These are phyloP conservation scores for Ogataea philodendri DNA, from an alignment of 805 yeast species.

Conservation along the genomic window DNA sequence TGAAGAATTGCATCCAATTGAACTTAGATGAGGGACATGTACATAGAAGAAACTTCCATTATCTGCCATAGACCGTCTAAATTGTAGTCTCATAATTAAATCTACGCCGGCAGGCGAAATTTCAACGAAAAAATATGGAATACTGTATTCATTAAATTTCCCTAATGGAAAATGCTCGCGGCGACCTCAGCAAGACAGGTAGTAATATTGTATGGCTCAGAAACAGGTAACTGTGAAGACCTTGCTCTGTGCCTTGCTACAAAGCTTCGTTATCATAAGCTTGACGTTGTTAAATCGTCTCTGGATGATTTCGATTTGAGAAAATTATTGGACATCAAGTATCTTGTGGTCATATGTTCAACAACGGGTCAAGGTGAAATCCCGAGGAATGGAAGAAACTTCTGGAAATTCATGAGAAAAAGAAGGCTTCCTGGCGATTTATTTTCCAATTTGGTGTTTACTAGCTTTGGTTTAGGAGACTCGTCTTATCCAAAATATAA, in stretches of 20 bases:
- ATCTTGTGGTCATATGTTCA: conserved; percentile 64
- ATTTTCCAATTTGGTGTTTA: conserved; percentile 57
- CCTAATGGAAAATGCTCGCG: too few species aligned
- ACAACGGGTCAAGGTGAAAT: conserved; percentile 96
- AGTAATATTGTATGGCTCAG: conserved; percentile 82
- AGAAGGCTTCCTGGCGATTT: conserved; percentile 59
- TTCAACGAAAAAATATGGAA: too few species aligned
- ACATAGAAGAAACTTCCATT: background rate
- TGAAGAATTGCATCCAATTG: conserved; percentile 50
- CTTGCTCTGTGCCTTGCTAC: conserved; percentile 65
- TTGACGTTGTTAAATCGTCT: conserved; percentile 46
- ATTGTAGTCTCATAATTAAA: too few species aligned
- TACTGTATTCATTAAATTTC: too few species aligned
- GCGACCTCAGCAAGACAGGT: conserved; percentile 32
- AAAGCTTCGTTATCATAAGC: conserved; percentile 52
- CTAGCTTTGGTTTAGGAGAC: conserved; percentile 91
- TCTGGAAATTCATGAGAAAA: conserved; percentile 73
- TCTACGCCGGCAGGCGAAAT: too few species aligned
- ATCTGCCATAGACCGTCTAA: too few species aligned
- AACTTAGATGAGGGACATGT: conserved; percentile 39
- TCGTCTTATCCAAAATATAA: conserved; percentile 87
- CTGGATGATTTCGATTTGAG: conserved; percentile 62
- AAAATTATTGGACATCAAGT: conserved; percentile 47
- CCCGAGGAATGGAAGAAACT: conserved; percentile 70
- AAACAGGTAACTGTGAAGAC: conserved; percentile 89